Conservation (phyloP, 2,329 filamentous ascomycete species). For the Phialophora chinensis region DNA sequence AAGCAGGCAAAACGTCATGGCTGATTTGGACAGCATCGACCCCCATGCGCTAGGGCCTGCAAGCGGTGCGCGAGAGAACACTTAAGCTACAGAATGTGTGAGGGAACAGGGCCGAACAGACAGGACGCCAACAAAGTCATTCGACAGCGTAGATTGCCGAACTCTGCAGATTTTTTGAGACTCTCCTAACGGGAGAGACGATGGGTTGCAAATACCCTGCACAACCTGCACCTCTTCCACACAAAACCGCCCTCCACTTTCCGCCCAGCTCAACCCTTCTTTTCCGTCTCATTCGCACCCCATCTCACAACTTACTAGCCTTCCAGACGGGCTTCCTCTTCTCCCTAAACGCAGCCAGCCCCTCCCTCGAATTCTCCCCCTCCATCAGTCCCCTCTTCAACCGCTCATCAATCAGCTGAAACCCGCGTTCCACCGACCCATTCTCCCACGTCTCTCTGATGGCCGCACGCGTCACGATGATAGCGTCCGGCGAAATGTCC, state of each 20-base stretch:
- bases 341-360: constrained; percentile 76
- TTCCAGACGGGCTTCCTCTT: constrained; percentile 73
- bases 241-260: neutral
- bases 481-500: constrained; percentile 73
- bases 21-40: neutral
- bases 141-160: neutral
- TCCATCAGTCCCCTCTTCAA: constrained; percentile 31
- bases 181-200: neutral
- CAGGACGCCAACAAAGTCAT: neutral
- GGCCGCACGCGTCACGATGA: constrained; percentile 75
- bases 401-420: constrained; percentile 49
- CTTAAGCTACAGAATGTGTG: neutral
- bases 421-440: constrained; percentile 68
- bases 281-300: neutral
- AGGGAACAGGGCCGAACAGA: neutral
- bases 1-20: neutral
- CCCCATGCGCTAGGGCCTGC: neutral
- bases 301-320: constrained; percentile 52
- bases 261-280: neutral
- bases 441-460: constrained; percentile 75
- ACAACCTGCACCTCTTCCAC: neutral
- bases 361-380: constrained; percentile 73
- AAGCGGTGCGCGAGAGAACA: neutral
- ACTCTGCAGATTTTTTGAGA: neutral
- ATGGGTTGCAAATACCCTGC: neutral